Evolutionary conservation across 2,329 filamentous ascomycete genomes (phyloP).

Genomic region (Fusarium domesticum): DNA sequence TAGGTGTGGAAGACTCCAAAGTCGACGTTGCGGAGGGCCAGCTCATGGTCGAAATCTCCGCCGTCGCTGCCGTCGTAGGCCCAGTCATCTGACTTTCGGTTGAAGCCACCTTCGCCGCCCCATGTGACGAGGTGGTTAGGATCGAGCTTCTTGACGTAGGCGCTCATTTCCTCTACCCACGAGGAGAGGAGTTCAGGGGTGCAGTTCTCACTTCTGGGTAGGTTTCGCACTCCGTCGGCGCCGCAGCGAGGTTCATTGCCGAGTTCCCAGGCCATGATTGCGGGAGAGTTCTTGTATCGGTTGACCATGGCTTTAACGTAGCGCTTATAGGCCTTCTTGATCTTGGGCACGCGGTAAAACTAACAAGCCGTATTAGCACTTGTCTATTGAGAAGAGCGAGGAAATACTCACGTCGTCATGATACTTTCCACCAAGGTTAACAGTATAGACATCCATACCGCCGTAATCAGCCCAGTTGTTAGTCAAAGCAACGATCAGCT

Average conservation of each 20-base stretch:
- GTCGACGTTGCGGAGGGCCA: conserved; percentile 52
- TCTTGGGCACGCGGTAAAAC: not conserved
- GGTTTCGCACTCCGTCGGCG: not conserved
- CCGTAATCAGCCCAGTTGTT: conserved; percentile 69
- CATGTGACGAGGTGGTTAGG: conserved; percentile 47
- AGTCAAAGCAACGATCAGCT: conserved; percentile 62
- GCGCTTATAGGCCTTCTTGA: not conserved
- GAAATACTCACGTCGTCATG: conserved; percentile 44
- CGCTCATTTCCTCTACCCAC: conserved; percentile 51
- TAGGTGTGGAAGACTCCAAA: conserved; percentile 37
- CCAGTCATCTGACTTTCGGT: conserved; percentile 50
- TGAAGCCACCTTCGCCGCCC: conserved; percentile 6
- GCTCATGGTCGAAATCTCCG: conserved; percentile 48
- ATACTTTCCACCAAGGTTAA: conserved; percentile 41
- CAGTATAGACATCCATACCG: conserved; percentile 59
- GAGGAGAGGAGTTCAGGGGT: conserved; percentile 33
- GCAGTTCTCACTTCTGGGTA: conserved; percentile 3
- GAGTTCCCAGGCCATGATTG: conserved; percentile 55
- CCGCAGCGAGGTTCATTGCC: conserved; percentile 44
- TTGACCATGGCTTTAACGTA: conserved; percentile 50
- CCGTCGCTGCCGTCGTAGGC: conserved; percentile 51
- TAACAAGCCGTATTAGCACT: not conserved
- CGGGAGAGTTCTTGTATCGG: conserved; percentile 45
- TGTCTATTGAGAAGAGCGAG: conserved; percentile 40
- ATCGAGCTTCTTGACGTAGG: conserved; percentile 64